phyloP scores from a whole-genome alignment of 2,329 filamentous ascomycete species.

The Ceratocystis colombiana region DNA sequence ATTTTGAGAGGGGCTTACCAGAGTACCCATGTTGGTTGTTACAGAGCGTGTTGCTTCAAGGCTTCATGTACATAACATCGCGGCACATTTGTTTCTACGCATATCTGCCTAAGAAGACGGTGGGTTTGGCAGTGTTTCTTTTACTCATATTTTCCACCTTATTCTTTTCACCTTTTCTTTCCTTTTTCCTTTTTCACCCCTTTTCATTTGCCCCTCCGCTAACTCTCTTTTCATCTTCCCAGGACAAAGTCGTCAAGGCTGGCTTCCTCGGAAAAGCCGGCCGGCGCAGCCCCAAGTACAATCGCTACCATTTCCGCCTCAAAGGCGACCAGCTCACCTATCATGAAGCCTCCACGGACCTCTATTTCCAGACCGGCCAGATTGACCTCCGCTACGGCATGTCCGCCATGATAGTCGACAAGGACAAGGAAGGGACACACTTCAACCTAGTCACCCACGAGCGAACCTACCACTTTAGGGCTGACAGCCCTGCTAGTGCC shows the following conservation, averaged over 20 bases:
- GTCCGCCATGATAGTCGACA: conserved; percentile 67
- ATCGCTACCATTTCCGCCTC: conserved; percentile 84
- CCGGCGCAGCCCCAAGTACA: conserved; percentile 76
- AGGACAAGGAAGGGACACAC: conserved; percentile 63
- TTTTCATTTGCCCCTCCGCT: background rate
- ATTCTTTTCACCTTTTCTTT: background rate
- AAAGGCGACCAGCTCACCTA: conserved; percentile 90
- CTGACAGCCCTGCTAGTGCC: conserved; percentile 76
- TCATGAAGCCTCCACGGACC: conserved; percentile 68
- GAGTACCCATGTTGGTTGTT: conserved; percentile 92
- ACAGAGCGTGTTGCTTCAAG: conserved; percentile 83
- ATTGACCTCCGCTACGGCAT: conserved; percentile 89
- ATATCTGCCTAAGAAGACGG: conserved; percentile 86
- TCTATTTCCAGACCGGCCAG: conserved; percentile 85
- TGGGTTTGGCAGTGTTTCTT: conserved; percentile 35
- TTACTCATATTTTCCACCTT: background rate
- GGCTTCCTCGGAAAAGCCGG: conserved; percentile 84
- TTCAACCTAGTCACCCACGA: conserved; percentile 77
- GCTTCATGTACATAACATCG: conserved; percentile 89
- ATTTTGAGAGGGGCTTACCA: conserved; percentile 29
- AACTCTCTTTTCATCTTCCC: conserved; percentile 14
- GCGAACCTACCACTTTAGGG: conserved; percentile 75
- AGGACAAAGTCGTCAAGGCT: conserved; percentile 69
- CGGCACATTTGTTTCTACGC: conserved; percentile 95
- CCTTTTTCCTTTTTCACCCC: background rate